These are phyloP conservation scores for Ajuga chamaepitys DNA, from an alignment of 257 asterid species.

Conservation along the genomic window DNA sequence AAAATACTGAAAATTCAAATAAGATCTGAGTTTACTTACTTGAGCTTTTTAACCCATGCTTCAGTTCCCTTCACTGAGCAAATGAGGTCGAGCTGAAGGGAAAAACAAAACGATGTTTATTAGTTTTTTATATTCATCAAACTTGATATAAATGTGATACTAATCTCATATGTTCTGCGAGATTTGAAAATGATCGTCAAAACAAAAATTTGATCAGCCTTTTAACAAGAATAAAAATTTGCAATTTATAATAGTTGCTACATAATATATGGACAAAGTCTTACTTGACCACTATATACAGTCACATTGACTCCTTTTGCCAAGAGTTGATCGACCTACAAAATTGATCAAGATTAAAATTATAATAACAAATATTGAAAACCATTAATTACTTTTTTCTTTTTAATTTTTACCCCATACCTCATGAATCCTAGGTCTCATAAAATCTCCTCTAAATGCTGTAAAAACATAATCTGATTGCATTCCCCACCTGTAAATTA, in stretches of 20 bases:
- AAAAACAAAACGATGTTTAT: background rate
- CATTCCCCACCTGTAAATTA: slow-evolving; percentile 70
- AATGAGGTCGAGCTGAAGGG: slow-evolving; percentile 77
- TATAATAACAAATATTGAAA: too few relatives aligned
- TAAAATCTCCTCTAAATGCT: slow-evolving; percentile 60
- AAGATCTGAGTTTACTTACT: slow-evolving; percentile 59
- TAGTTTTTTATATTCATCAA: too few relatives aligned
- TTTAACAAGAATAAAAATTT: too few relatives aligned
- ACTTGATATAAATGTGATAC: too few relatives aligned
- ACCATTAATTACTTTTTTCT: too few relatives aligned
- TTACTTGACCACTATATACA: slow-evolving; percentile 83
- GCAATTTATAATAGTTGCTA: too few relatives aligned
- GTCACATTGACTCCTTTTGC: slow-evolving; percentile 83
- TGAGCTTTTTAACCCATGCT: slow-evolving; percentile 85
- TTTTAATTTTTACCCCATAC: too few relatives aligned
- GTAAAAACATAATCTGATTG: slow-evolving; percentile 47
- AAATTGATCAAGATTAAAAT: too few relatives aligned
- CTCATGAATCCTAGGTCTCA: slow-evolving; percentile 82
- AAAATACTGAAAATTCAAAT: too few relatives aligned
- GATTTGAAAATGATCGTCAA: too few relatives aligned
- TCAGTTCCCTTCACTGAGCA: slow-evolving; percentile 90
- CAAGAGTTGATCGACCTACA: slow-evolving; percentile 71
- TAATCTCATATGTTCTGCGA: too few relatives aligned
- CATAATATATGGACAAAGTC: background rate
- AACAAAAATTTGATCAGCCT: too few relatives aligned